phyloP scores from a whole-genome alignment of 805 yeast species.

The Candida verbasci region DNA sequence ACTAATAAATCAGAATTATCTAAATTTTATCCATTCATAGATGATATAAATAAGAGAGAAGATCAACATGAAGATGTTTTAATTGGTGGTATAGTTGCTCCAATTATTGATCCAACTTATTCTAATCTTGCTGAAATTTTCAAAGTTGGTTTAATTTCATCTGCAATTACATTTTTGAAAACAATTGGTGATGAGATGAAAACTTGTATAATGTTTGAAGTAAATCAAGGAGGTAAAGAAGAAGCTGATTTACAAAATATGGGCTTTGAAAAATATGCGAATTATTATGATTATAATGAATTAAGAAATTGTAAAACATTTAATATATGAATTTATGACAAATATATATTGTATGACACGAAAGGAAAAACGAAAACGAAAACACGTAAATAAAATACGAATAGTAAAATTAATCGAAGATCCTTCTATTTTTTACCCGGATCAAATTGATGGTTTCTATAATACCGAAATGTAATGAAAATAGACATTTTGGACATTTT shows the following conservation, averaged over 20 bases:
- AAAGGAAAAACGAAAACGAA: no score
- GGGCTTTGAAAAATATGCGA: constrained; percentile 39
- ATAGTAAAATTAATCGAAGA: no score
- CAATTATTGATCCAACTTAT: constrained; percentile 50
- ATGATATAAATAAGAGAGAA: constrained; percentile 24
- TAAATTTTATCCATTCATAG: constrained; percentile 49
- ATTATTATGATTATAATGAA: constrained; percentile 33
- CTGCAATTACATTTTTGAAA: constrained; percentile 47
- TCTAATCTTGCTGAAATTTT: constrained; percentile 51
- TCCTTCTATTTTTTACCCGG: no score
- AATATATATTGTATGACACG: neutral
- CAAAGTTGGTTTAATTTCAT: constrained; percentile 53
- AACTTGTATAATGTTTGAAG: constrained; percentile 35
- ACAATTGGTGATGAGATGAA: constrained; percentile 26
- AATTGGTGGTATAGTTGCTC: constrained; percentile 51
- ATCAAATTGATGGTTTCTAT: no score
- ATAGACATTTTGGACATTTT: no score
- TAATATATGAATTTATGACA: neutral
- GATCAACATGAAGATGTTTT: constrained; percentile 8
- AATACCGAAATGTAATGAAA: no score
- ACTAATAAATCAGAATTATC: constrained; percentile 43
- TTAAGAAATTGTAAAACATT: constrained; percentile 2
- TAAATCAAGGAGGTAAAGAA: constrained; percentile 31
- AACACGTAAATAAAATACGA: no score
- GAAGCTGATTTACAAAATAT: constrained; percentile 36